A percentile compares a stretch with the other conserved stretches of the same genome.
These are phyloP conservation scores for Zygoascus bituminiphila DNA, from an alignment of 805 yeast genomes.

Conservation along the genomic window DNA sequence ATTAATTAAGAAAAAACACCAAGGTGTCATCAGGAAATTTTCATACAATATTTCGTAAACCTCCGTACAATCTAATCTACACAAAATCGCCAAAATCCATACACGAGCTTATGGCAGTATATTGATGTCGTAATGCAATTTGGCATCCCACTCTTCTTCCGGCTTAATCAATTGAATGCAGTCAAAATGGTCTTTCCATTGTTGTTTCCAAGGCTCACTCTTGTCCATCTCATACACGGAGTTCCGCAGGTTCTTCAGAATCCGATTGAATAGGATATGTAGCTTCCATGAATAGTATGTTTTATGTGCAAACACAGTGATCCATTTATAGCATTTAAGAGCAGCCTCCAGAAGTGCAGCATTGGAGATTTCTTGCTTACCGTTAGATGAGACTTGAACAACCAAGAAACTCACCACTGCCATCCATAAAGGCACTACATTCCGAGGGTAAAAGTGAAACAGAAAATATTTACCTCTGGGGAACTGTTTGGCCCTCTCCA, in stretches of 20 bases:
- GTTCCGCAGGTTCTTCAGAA: slow-evolving; percentile 3
- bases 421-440: background rate
- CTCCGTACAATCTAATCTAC: background rate
- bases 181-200: background rate
- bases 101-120: background rate
- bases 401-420: background rate
- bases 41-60: too few relatives aligned
- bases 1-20: too few relatives aligned
- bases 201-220: background rate
- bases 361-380: background rate
- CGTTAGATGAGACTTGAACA: background rate
- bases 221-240: background rate
- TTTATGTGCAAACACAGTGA: slow-evolving; percentile 3
- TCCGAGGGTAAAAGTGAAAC: slow-evolving; percentile 2
- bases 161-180: background rate
- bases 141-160: background rate
- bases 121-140: background rate
- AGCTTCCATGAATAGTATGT: slow-evolving; percentile 12
- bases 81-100: too few relatives aligned
- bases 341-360: slow-evolving; percentile 5
- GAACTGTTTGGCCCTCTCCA: slow-evolving; percentile 3
- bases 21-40: too few relatives aligned
- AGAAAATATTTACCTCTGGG: slow-evolving; percentile 9
- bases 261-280: slow-evolving; percentile 9
- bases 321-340: slow-evolving; percentile 6